Evolutionary conservation across 768 basidiomycete species (phyloP), one percentile per base, ranked within the genome.

Genomic region (Galerina marginata): DNA sequence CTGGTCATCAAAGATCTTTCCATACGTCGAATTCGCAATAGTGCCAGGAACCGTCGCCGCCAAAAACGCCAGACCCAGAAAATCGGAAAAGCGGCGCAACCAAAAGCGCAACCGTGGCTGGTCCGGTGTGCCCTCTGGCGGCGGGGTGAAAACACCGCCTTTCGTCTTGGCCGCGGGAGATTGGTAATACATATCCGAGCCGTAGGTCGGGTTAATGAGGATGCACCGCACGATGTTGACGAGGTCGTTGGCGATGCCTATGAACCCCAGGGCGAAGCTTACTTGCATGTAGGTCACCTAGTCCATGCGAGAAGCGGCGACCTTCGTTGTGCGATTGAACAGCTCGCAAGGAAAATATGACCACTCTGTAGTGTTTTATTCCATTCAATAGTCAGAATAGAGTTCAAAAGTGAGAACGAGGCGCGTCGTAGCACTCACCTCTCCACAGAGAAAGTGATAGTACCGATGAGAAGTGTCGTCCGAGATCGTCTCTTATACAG

Each of bases 121-220:
- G 60, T 80, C 80, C 1, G 67, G 72, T 0, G 71, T 74, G 43
- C 67, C 70, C 16, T 67, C 65, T 2, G 61, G 52, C 0, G 74
- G 75, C 20, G 63, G 64, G 14, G 14, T 60, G 60, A 64, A 67
- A 5, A 64, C 33, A 4, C 67, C 68, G 15, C 55, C 68, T 59
- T 75, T 72, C 45, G 65, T 67, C 12, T 26, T 43, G 33, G 69
- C 71, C 14, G 71, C 69, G 14, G 69, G 67, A 4, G 72, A 69
- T 39, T 76, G 69, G 0, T 60, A 63, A 37, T 62, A 76, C 58
- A 52, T 74, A 36, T 72, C 69, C 7, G 69, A 66, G 4, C 75
- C 72, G 61, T 68, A 77, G 0, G 78, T 79, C 6, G 80, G 68
- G 58, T 80, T 80, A 40, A 81, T 70, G 16, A 80, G 66, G 25